A percentile compares a stretch with the other conserved stretches of the same genome.
These are phyloP conservation scores for Kitagawia praeruptora DNA, from an alignment of 129 eudicot species.

Conservation along the genomic window DNA sequence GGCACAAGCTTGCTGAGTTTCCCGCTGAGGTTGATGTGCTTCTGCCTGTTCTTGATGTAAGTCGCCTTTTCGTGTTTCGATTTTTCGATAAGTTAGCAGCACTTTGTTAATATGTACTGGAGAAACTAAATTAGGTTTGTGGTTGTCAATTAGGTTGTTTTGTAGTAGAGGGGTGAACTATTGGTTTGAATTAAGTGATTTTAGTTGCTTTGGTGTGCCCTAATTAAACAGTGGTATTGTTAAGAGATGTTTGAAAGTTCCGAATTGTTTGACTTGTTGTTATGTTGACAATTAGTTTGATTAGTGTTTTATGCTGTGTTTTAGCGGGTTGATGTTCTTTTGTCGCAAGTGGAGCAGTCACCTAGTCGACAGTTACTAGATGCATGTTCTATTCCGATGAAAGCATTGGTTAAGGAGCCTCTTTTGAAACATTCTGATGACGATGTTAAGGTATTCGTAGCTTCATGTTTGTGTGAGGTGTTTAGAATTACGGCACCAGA, in stretches of 20 bases:
- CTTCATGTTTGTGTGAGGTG: conserved; percentile 89
- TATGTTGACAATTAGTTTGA: not conserved
- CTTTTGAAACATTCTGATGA: conserved; percentile 58
- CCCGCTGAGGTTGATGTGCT: not conserved
- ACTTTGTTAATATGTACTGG: too few species aligned
- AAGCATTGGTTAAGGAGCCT: conserved; percentile 52
- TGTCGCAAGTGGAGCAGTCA: conserved; percentile 60
- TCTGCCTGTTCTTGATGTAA: conserved; percentile 1
- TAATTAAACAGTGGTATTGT: not conserved
- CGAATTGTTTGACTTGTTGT: not conserved
- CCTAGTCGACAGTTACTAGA: conserved; percentile 53
- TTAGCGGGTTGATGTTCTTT: not conserved
- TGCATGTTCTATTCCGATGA: conserved; percentile 58
- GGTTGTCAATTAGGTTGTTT: not conserved
- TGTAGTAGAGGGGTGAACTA: not conserved
- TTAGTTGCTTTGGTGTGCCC: not conserved
- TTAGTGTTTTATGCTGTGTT: not conserved
- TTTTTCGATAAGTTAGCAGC: not conserved
- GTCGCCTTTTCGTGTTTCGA: not conserved
- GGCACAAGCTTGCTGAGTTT: not conserved
- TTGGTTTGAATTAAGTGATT: not conserved
- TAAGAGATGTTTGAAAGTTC: not conserved
- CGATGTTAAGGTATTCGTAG: conserved; percentile 73
- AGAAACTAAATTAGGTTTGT: not conserved
- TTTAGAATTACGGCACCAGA: conserved; percentile 97